Base-by-base conservation (phyloP, 2,329 filamentous ascomycete genomes). In the Paecilomyces variotii region DNA sequence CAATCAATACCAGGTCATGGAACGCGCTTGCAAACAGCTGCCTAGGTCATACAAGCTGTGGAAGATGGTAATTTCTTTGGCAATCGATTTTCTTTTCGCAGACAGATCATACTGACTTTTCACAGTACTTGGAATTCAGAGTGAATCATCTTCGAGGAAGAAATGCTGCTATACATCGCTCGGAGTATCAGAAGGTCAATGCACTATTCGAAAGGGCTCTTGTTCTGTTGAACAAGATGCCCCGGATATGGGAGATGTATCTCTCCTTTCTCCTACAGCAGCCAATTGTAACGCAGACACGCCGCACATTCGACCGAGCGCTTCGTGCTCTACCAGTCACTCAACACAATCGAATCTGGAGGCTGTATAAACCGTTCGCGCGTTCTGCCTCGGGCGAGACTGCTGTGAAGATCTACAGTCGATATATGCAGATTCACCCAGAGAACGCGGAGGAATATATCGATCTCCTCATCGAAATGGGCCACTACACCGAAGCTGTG, bases 221-320 rank as follows among this genome's bases (percentile, higher is more conserved):
- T 56, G 90, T 97, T 59, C 82, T 99, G 49, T 83, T 99, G 62
- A 97, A 99, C 78, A 99, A 99, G 78, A 99, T 99, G 94, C 94
- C 95, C 26, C 85, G 86, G 65, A 94, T 99, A 71, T 99, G 94
- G 95, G 92, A 97, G 73, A 90, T 97, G 86, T 99, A 97, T 72
- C 85, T 99, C 62, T 84, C 84, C 54, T 97, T 99, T 70, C 80
- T 99, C 59, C 85, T 93, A 71, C 86, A 89, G 69, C 94, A 99
- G 73, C 94, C 94, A n/a, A 79, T 95, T 57, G 86, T 99, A 61
- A 97, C 93, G 6, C 82, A 86, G 59, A 95, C 91, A 27, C 86
- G 94, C 60, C 86, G 87, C 63, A 90, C 90, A 0, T 99, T 99
- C 76, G 93, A 99, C 76, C 87, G 91, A 60, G 92, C 94, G 11